Conservation (phyloP, 2,329 filamentous ascomycete species). For the Periconia macrospinosa region DNA sequence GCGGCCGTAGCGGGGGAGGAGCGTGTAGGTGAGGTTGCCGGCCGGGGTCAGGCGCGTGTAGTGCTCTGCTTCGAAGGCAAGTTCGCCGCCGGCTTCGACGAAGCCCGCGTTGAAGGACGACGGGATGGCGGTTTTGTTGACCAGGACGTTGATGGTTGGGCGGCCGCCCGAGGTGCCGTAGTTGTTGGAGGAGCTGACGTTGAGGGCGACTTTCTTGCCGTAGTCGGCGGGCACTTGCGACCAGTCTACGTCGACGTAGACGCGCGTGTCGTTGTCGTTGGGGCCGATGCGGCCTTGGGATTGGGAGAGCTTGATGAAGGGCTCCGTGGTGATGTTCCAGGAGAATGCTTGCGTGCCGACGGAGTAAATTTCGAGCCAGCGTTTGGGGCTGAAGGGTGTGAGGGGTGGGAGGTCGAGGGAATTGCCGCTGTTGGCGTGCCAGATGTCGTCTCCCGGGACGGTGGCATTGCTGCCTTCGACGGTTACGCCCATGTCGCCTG, state of each 20-base stretch:
- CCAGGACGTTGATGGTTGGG: constrained; percentile 34
- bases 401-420: constrained; percentile 34
- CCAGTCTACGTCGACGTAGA: constrained; percentile 44
- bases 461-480: constrained; percentile 68
- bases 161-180: constrained; percentile 42
- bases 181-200: constrained; percentile 35
- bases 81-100: constrained; percentile 37
- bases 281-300: constrained; percentile 34
- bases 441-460: constrained; percentile 68
- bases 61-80: constrained; percentile 43
- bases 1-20: constrained; percentile 40
- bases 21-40: constrained; percentile 29
- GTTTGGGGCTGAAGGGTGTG: constrained; percentile 37
- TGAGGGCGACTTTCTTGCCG: constrained; percentile 33
- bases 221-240: constrained; percentile 26
- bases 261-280: constrained; percentile 32
- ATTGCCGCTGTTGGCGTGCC: constrained; percentile 53
- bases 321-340: constrained; percentile 41
- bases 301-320: constrained; percentile 41
- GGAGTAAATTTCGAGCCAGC: constrained; percentile 43
- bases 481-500: constrained; percentile 65
- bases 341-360: constrained; percentile 33
- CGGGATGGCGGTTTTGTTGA: constrained; percentile 40
- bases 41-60: constrained; percentile 34
- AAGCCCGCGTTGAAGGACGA: constrained; percentile 35